Base-by-base conservation (phyloP, 495 filamentous ascomycete genomes). In the Melanomma pulvis-pyrius region DNA sequence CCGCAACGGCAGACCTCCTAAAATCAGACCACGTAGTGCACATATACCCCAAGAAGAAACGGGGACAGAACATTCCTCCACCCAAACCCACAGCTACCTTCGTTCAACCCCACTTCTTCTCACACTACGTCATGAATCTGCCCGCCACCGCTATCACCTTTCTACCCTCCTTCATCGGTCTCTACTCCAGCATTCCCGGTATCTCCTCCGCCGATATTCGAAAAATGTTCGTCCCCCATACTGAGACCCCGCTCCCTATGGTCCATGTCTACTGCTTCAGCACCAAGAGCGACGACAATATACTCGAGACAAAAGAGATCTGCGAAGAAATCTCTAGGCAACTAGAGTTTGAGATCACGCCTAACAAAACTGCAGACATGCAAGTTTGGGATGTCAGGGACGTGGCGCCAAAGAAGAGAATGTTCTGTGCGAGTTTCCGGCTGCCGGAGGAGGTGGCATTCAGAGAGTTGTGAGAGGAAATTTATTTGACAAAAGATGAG, bases 121-220 rank as follows among this genome's bases (percentile, higher is more conserved):
- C 84, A 28, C 94, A 98, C 80, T 98, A 92, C 74, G 88, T 98
- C 57, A 96, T 98, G 89, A 98, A 98, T 76, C 90, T 98, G 3
- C 94, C 94, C 9, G 96, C 92, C 5, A 86, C 83, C 1, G 94
- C 94, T 0, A 86, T 92, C 64, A 84, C 86, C 61, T 98, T 98
- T 77, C 80, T 98, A 6, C 85, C 87, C n/a, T 82, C 87, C 32
- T 97, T 93, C 82, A 83, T 86, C 17, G 93, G 96, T 9, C 74
- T 96, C 15, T 98, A 98, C 72, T 29, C 73, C 26, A 29, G 41
- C 24, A 28, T 68, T 7, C 62, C 65, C 15, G 54, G 44, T 48
- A 22, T 59, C 4, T 25, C 71, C 13, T 1, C 44, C 24, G 6
- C 21, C 0, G 7, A 87, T 84, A 21, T 80, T 84, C 26, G 88